A percentile compares a stretch with the other conserved stretches of the same genome.
phyloP scores from a whole-genome alignment of 345 rosid genomes.

The Aegle marmelos region DNA sequence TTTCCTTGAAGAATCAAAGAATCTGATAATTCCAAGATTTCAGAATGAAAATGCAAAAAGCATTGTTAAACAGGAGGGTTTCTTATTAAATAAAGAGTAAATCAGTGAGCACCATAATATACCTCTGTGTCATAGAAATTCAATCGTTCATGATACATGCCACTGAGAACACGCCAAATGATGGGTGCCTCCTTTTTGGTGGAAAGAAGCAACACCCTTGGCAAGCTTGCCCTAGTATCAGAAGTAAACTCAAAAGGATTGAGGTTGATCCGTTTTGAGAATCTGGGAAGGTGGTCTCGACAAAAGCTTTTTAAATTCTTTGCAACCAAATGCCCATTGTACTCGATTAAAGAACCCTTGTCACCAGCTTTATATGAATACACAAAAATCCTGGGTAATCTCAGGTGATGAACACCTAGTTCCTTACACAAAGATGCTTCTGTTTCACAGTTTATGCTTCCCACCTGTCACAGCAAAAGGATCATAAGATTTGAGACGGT shows the following conservation, averaged over 20 bases:
- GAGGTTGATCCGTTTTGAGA: conserved; percentile 58
- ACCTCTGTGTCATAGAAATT: conserved; percentile 70
- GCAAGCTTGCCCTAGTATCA: conserved; percentile 31
- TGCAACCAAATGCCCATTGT: conserved; percentile 52
- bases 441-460: conserved; percentile 71
- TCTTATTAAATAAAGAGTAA: not conserved
- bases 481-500: not conserved
- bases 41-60: not conserved
- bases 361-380: conserved; percentile 54
- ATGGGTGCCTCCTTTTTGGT: conserved; percentile 80
- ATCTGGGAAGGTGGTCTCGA: conserved; percentile 75
- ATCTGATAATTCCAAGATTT: not conserved
- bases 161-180: conserved; percentile 90
- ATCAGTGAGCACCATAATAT: conserved; percentile 14
- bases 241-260: conserved; percentile 35
- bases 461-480: conserved; percentile 45
- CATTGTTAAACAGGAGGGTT: not conserved
- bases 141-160: conserved; percentile 60
- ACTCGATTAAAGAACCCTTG: conserved; percentile 69
- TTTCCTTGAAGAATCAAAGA: not conserved
- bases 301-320: conserved; percentile 64
- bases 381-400: conserved; percentile 60
- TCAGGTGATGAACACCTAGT: conserved; percentile 49
- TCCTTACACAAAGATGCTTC: conserved; percentile 72
- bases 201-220: conserved; percentile 73